Conservation (phyloP, 2,329 filamentous ascomycete species). For the Aplosporella prunicola region DNA sequence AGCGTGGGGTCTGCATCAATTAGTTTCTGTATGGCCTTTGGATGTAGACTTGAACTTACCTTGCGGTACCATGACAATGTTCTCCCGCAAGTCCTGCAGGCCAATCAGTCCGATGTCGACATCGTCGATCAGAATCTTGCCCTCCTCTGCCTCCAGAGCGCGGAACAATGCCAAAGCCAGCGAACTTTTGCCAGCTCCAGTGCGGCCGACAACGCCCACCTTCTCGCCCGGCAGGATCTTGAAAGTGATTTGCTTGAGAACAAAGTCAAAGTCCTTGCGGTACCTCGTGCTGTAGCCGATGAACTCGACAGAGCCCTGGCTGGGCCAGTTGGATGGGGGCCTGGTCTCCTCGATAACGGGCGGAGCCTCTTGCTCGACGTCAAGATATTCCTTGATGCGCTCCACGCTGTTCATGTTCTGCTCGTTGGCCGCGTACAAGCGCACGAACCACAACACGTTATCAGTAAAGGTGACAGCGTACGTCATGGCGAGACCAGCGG, state of each 20-base stretch:
- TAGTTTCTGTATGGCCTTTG: slow-evolving; percentile 12
- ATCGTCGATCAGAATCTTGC: slow-evolving; percentile 82
- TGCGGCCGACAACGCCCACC: slow-evolving; percentile 91
- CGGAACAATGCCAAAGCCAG: slow-evolving; percentile 88
- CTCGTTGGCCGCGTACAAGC: slow-evolving; percentile 88
- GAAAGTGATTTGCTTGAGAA: slow-evolving; percentile 75
- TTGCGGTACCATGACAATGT: slow-evolving; percentile 95
- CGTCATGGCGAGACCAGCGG: slow-evolving; percentile 85
- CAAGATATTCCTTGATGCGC: slow-evolving; percentile 92
- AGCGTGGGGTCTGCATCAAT: slow-evolving; percentile 63
- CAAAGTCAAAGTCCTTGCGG: slow-evolving; percentile 74
- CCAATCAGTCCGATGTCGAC: slow-evolving; percentile 87
- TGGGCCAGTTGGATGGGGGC: slow-evolving; percentile 75
- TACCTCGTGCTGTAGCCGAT: slow-evolving; percentile 73
- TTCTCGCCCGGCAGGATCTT: slow-evolving; percentile 80
- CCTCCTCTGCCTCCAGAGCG: slow-evolving; percentile 80
- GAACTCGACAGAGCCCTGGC: slow-evolving; percentile 77
- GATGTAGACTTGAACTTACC: slow-evolving; percentile 18
- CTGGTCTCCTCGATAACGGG: slow-evolving; percentile 68
- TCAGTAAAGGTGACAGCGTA: slow-evolving; percentile 97
- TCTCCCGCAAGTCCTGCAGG: slow-evolving; percentile 82
- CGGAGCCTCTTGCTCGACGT: slow-evolving; percentile 86
- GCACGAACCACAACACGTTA: slow-evolving; percentile 92
- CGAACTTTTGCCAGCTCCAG: slow-evolving; percentile 93
- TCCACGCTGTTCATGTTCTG: slow-evolving; percentile 99